Conservation (phyloP, 2,329 filamentous ascomycete species). For the Calonectria pteridis region DNA sequence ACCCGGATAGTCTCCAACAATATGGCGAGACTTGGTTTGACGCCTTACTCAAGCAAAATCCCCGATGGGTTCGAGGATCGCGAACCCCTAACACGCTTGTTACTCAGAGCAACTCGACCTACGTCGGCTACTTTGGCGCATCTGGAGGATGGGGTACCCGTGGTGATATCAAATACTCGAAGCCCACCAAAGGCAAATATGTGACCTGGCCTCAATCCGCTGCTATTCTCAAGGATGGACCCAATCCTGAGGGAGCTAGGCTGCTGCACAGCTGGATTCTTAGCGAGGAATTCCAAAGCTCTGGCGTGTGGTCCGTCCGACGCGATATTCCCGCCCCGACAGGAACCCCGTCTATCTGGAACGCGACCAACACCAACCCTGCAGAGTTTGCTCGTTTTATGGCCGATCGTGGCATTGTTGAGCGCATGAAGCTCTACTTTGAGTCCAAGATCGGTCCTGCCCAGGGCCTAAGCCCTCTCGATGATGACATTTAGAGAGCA, state of each 20-base stretch:
- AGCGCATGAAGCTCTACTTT: slow-evolving; percentile 56
- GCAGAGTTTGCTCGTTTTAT: slow-evolving; percentile 56
- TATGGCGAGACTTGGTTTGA: slow-evolving; percentile 63
- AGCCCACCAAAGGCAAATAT: slow-evolving; percentile 50
- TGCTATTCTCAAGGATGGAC: slow-evolving; percentile 62
- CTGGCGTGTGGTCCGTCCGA: slow-evolving; percentile 50
- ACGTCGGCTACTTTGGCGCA: slow-evolving; percentile 51
- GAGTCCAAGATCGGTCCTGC: slow-evolving; percentile 45
- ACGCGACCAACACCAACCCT: slow-evolving; percentile 48
- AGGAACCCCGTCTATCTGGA: slow-evolving; percentile 39
- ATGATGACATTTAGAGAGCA: neutral
- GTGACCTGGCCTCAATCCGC: slow-evolving; percentile 62
- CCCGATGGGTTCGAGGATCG: slow-evolving; percentile 66
- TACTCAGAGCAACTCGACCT: slow-evolving; percentile 41
- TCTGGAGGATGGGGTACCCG: slow-evolving; percentile 32
- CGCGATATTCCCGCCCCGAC: slow-evolving; percentile 47
- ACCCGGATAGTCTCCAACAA: slow-evolving; percentile 48
- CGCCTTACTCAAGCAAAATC: slow-evolving; percentile 60
- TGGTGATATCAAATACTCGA: neutral
- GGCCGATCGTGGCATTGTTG: slow-evolving; percentile 54
- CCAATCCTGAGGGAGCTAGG: slow-evolving; percentile 64
- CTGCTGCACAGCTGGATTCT: slow-evolving; percentile 62
- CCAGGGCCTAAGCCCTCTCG: neutral
- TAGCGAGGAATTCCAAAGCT: slow-evolving; percentile 53
- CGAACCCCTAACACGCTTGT: slow-evolving; percentile 56